phyloP scores from a whole-genome alignment of 2,329 filamentous ascomycete genomes.

The Colletotrichum sp. region DNA sequence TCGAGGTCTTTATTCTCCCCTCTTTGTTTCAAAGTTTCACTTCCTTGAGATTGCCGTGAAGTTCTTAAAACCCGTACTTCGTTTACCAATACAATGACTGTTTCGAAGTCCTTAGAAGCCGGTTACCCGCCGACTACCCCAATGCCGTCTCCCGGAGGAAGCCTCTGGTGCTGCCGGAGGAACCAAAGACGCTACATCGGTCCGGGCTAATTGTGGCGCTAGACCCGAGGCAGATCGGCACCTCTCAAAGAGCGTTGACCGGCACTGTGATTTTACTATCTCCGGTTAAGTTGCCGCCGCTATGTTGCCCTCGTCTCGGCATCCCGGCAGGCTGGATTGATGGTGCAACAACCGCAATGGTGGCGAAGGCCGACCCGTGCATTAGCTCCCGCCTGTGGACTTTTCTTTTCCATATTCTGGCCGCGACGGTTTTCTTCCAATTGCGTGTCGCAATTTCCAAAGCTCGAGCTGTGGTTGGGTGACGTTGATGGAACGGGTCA shows the following conservation, averaged over 20 bases:
- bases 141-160: background rate
- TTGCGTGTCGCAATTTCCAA: background rate
- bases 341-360: background rate
- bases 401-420: background rate
- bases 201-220: background rate
- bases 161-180: background rate
- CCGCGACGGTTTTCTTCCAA: background rate
- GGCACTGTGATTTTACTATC: background rate
- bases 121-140: background rate
- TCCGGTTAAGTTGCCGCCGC: background rate
- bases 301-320: background rate
- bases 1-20: fast-evolving
- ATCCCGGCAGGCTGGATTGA: background rate
- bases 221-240: background rate
- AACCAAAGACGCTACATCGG: background rate
- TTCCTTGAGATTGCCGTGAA: background rate
- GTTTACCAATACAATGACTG: background rate
- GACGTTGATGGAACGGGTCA: background rate
- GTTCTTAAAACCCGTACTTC: background rate
- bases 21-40: background rate
- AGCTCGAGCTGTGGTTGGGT: background rate
- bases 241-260: background rate
- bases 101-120: background rate
- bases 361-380: conserved; percentile 14
- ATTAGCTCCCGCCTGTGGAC: conserved; percentile 6